Conservation (phyloP, 2,329 filamentous ascomycete species). For the Nothophoma quercina region DNA sequence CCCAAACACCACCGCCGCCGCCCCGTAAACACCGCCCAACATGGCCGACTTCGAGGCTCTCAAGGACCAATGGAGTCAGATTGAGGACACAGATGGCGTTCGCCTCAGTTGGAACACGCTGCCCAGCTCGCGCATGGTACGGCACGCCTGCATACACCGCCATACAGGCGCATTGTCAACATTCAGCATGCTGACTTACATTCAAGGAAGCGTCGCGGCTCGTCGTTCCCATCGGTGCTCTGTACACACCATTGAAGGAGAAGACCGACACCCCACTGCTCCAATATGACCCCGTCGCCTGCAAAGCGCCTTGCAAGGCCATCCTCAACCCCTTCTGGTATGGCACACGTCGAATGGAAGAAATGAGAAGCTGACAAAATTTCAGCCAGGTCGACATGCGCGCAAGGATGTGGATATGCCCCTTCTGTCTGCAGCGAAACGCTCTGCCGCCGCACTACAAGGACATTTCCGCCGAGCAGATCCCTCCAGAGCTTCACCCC, state of each 20-base stretch:
- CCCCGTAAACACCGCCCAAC: conserved; percentile 36
- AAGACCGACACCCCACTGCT: conserved; percentile 87
- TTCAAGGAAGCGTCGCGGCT: conserved; percentile 87
- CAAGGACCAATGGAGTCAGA: conserved; percentile 95
- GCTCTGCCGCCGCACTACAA: conserved; percentile 86
- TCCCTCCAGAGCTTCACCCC: conserved; percentile 82
- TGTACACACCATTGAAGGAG: conserved; percentile 96
- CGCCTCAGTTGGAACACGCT: conserved; percentile 99
- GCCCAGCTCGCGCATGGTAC: conserved; percentile 91
- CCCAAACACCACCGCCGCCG: conserved; percentile 20
- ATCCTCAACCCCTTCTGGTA: conserved; percentile 98
- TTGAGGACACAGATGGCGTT: conserved; percentile 95
- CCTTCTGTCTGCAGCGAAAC: conserved; percentile 85
- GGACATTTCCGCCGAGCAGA: conserved; percentile 83
- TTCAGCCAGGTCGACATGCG: conserved; percentile 81
- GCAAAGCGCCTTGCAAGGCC: conserved; percentile 94
- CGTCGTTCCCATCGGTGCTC: conserved; percentile 92
- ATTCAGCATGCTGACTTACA: conserved; percentile 35
- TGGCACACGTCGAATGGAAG: conserved; percentile 35
- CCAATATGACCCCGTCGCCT: conserved; percentile 95
- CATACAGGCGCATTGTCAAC: conserved; percentile 12
- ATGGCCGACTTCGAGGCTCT: conserved; percentile 90
- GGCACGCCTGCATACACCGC: conserved; percentile 15
- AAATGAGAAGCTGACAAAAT: conserved; percentile 25
- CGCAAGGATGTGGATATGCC: conserved; percentile 86